Percentiles rank a stretch among this genome's conserved stretches.
Evolutionary conservation across 1,139 yeast species (phyloP).

Genomic region (Geotrichum fermentans): DNA sequence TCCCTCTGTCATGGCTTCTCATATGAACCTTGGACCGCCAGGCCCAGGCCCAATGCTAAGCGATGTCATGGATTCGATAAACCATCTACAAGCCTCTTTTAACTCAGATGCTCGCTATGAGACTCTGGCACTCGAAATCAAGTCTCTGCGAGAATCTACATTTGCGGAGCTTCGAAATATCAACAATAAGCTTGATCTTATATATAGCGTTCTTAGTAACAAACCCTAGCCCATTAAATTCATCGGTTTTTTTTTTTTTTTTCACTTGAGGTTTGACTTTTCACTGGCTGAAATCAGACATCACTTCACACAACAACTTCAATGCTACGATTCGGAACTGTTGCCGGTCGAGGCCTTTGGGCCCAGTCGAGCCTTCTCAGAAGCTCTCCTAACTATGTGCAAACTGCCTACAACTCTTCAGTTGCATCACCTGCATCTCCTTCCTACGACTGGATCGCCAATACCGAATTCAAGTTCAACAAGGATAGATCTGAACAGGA

Average conservation of each 20-base stretch:
- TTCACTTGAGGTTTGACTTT: neutral
- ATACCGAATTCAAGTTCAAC: conserved; percentile 12
- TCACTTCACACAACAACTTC: neutral
- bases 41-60: neutral
- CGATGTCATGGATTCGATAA: conserved; percentile 5
- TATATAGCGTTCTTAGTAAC: neutral
- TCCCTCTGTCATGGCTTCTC: neutral
- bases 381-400: neutral
- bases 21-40: neutral
- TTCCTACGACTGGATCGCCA: conserved; percentile 17
- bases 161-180: conserved; percentile 2
- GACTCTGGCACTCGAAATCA: neutral
- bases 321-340: conserved; percentile 11
- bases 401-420: neutral
- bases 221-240: neutral
- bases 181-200: conserved; percentile 2
- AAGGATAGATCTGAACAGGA: conserved; percentile 11
- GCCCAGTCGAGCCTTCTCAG: conserved; percentile 1
- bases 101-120: neutral
- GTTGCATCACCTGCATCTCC: neutral
- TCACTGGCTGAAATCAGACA: neutral
- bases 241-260: neutral
- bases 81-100: neutral
- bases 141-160: neutral
- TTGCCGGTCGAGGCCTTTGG: conserved; percentile 4